These are phyloP conservation scores for Apophysomyces trapeziformis DNA, from an alignment of 371 early-diverging fungal genomes.

Conservation along the genomic window DNA sequence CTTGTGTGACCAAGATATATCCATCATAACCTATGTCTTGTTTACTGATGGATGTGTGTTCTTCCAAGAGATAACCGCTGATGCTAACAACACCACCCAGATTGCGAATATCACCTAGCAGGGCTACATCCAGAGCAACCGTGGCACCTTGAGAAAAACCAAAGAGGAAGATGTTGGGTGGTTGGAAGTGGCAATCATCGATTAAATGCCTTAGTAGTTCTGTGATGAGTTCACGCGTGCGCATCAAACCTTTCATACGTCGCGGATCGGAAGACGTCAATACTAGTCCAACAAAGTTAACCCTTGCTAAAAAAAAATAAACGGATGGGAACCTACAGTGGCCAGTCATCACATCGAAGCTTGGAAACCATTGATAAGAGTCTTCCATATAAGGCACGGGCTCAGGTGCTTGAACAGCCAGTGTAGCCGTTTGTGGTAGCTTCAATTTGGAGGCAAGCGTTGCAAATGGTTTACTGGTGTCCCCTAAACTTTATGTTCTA, in stretches of 20 bases:
- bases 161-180: conserved; percentile 62
- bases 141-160: conserved; percentile 81
- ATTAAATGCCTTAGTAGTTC: conserved; percentile 49
- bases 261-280: conserved; percentile 51
- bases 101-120: conserved; percentile 50
- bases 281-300: conserved; percentile 27
- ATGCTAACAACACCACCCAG: conserved; percentile 60
- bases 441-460: conserved; percentile 61
- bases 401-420: conserved; percentile 67
- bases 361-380: conserved; percentile 70
- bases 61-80: conserved; percentile 62
- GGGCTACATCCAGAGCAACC: conserved; percentile 65
- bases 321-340: conserved; percentile 36
- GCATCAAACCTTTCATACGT: conserved; percentile 43
- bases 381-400: conserved; percentile 67
- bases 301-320: neutral
- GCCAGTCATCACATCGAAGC: conserved; percentile 65
- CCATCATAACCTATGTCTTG: conserved; percentile 42
- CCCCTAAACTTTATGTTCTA: conserved; percentile 31
- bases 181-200: conserved; percentile 47
- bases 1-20: conserved; percentile 57
- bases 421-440: conserved; percentile 71
- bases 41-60: conserved; percentile 32
- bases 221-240: conserved; percentile 38
- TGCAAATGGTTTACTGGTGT: conserved; percentile 62